Conservation (phyloP, 1,284 basidiomycete genomes). For the Trichosporon asahii region DNA sequence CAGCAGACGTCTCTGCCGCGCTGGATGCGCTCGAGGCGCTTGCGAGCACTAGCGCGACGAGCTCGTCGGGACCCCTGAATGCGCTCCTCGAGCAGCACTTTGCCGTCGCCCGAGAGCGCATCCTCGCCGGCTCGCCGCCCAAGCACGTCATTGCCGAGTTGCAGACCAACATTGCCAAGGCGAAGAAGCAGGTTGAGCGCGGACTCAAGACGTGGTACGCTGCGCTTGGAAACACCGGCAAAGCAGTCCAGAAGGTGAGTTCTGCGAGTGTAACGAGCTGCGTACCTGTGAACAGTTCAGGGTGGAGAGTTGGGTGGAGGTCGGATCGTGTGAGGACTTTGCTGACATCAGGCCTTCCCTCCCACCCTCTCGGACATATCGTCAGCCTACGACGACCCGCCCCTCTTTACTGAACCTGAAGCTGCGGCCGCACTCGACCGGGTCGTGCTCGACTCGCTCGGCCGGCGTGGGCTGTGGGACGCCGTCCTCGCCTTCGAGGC, state of each 20-base stretch:
- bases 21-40: slow-evolving; percentile 42
- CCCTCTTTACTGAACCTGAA: slow-evolving; percentile 41
- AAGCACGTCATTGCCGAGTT: slow-evolving; percentile 60
- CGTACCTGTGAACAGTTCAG: too few relatives aligned
- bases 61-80: slow-evolving; percentile 64
- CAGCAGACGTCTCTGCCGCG: slow-evolving; percentile 37
- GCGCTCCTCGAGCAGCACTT: slow-evolving; percentile 62
- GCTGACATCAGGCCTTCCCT: slow-evolving; percentile 43
- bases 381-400: slow-evolving; percentile 45
- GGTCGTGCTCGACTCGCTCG: slow-evolving; percentile 45
- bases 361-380: slow-evolving; percentile 44
- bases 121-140: slow-evolving; percentile 59
- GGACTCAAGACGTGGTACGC: slow-evolving; percentile 81
- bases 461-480: slow-evolving; percentile 42
- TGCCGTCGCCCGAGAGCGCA: slow-evolving; percentile 59
- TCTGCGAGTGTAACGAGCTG: background rate
- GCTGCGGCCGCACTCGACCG: slow-evolving; percentile 37
- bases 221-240: slow-evolving; percentile 70
- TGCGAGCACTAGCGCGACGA: slow-evolving; percentile 57
- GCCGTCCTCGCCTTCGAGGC: slow-evolving; percentile 41
- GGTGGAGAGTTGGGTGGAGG: background rate
- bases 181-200: slow-evolving; percentile 80
- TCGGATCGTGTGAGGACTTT: background rate
- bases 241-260: slow-evolving; percentile 79
- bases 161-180: slow-evolving; percentile 61